Percentiles rank a stretch among this genome's conserved stretches.
These are phyloP conservation scores for Neospora caninum DNA, from an alignment of 169 alveolate species.

Conservation along the genomic window DNA sequence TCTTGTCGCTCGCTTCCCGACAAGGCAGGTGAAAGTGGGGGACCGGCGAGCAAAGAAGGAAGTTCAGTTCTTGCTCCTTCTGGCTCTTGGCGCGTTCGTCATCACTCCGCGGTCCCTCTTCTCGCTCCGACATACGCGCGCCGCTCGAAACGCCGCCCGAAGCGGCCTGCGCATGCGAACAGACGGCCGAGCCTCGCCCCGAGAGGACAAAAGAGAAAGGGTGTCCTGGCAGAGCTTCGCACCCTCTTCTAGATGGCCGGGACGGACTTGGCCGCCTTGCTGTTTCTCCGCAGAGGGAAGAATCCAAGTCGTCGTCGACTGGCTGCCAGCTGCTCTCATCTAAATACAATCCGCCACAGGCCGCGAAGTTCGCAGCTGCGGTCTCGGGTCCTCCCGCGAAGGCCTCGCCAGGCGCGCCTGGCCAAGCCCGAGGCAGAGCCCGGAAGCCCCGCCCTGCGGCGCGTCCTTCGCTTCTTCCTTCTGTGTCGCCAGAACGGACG, in stretches of 20 bases:
- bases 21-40: constrained; percentile 27
- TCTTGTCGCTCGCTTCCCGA: not conserved
- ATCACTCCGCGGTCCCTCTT: not conserved
- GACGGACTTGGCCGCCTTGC: not conserved
- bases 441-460: not conserved
- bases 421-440: too few species aligned
- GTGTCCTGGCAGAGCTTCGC: not conserved
- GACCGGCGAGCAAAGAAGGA: not conserved
- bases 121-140: not conserved
- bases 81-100: not conserved
- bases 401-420: too few species aligned
- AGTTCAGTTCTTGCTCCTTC: constrained; percentile 9
- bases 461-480: not conserved
- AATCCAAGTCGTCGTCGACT: not conserved
- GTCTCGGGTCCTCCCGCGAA: not conserved
- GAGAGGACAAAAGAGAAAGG: not conserved
- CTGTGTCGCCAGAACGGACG: not conserved
- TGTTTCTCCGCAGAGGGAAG: not conserved
- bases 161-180: not conserved
- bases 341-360: not conserved
- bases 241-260: too few species aligned
- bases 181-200: not conserved
- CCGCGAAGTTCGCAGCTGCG: constrained; percentile 24
- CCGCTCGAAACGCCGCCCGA: not conserved
- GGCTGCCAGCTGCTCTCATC: not conserved